These are phyloP conservation scores for Fusarium pseudonygamai DNA, from an alignment of 2,329 filamentous ascomycete genomes.

Conservation along the genomic window DNA sequence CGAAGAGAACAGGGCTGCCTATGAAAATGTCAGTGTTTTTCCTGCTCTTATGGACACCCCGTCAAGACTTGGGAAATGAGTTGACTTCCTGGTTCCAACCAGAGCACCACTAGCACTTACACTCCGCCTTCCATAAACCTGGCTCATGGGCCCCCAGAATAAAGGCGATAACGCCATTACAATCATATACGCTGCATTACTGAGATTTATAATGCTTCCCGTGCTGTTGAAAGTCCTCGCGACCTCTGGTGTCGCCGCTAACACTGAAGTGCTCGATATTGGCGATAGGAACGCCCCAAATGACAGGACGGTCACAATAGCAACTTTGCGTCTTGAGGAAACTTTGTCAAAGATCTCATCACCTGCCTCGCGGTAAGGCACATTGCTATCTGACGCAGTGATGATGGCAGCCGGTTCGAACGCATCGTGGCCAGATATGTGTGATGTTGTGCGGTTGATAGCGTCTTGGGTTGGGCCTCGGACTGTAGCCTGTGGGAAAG, in stretches of 20 bases:
- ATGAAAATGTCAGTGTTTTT: not conserved
- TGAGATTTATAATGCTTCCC: conserved; percentile 75
- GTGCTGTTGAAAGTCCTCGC: conserved; percentile 71
- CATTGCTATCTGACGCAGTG: not conserved
- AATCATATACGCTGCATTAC: conserved; percentile 78
- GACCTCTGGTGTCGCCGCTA: conserved; percentile 79
- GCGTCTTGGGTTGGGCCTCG: not conserved
- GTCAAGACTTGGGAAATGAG: not conserved
- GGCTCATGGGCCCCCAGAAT: conserved; percentile 77
- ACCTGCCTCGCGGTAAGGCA: conserved; percentile 42
- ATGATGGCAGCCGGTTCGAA: conserved; percentile 34
- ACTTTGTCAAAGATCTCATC: conserved; percentile 73
- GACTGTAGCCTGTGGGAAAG: not conserved
- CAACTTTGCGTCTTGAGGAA: conserved; percentile 66
- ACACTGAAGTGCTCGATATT: conserved; percentile 76
- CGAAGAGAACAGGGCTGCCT: conserved; percentile 63
- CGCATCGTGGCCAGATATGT: conserved; percentile 45
- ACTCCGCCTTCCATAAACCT: conserved; percentile 67
- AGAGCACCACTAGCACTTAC: conserved; percentile 51
- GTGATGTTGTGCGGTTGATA: conserved; percentile 41
- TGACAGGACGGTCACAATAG: conserved; percentile 75
- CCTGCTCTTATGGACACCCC: not conserved
- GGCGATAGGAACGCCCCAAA: conserved; percentile 82
- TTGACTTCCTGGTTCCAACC: not conserved
- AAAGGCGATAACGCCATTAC: conserved; percentile 77